Conservation (phyloP, 148 eudicot genomes). For the Talinum fruticosum region DNA sequence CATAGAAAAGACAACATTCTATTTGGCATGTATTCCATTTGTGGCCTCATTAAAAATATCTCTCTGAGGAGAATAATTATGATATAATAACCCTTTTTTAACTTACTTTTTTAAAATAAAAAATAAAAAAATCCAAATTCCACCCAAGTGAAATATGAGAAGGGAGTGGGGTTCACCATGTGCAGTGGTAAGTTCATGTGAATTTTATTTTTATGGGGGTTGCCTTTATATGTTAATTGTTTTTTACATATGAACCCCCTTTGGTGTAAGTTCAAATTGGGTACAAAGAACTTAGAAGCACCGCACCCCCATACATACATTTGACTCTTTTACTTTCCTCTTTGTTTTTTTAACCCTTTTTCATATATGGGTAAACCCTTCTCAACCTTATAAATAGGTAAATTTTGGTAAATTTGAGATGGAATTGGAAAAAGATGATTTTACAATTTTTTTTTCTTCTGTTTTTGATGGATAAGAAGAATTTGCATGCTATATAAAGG, state of each 20-base stretch:
- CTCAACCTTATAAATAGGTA: not conserved
- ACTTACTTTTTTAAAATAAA: too few relatives aligned
- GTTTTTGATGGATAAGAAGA: too few relatives aligned
- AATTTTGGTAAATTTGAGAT: not conserved
- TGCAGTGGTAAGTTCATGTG: constrained; percentile 15
- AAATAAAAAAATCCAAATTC: too few relatives aligned
- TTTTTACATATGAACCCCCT: not conserved
- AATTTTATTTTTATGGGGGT: constrained; percentile 3
- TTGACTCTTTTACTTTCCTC: not conserved
- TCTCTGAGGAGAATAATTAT: not conserved
- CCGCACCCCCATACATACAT: not conserved
- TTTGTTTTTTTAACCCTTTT: not conserved
- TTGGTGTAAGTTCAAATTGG: constrained; percentile 8
- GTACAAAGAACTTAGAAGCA: too few relatives aligned
- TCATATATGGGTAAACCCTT: not conserved
- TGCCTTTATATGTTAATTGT: constrained; percentile 9
- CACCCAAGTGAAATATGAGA: not conserved
- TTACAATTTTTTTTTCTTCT: too few relatives aligned
- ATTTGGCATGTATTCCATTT: constrained; percentile 2
- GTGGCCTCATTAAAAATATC: not conserved
- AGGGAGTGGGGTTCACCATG: constrained; percentile 24
- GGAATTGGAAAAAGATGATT: not conserved
- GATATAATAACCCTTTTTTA: constrained; percentile 3
- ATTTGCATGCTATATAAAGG: not conserved
- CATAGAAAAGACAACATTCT: constrained; percentile 17